phyloP scores from a whole-genome alignment of 169 alveolate genomes.

The Plasmodium relictum region DNA sequence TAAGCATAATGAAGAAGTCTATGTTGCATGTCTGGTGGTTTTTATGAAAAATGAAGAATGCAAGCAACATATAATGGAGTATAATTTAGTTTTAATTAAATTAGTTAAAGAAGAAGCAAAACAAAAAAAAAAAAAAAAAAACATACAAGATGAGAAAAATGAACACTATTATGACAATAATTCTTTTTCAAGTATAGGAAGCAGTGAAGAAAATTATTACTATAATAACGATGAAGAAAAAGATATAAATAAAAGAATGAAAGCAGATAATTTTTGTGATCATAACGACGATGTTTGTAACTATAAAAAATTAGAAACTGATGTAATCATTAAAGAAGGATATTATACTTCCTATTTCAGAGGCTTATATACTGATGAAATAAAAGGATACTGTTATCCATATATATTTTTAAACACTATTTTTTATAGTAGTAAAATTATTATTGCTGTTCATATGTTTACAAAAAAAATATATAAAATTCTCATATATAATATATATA shows the following conservation, averaged over 20 bases:
- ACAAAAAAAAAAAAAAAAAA: not conserved
- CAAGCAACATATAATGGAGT: slow-evolving; percentile 42
- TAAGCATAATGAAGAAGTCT: slow-evolving; percentile 22
- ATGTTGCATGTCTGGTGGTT: slow-evolving; percentile 46
- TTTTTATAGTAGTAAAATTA: slow-evolving; percentile 50
- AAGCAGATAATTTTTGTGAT: not conserved
- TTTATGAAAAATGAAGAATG: slow-evolving; percentile 28
- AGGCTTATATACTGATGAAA: slow-evolving; percentile 67
- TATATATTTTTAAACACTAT: slow-evolving; percentile 69
- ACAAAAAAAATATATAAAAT: slow-evolving; percentile 43
- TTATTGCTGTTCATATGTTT: slow-evolving; percentile 73
- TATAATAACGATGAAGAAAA: not conserved
- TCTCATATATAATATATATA: slow-evolving; percentile 20
- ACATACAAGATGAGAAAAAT: not conserved
- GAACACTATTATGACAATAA: not conserved
- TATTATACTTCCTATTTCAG: slow-evolving; percentile 32
- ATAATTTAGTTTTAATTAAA: slow-evolving; percentile 53
- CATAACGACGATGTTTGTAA: slow-evolving; percentile 25
- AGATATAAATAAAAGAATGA: not conserved
- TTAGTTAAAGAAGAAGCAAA: slow-evolving; percentile 38
- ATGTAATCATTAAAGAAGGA: slow-evolving; percentile 44
- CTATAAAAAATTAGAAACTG: slow-evolving; percentile 35
- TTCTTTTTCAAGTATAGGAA: too few species aligned
- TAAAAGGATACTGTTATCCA: slow-evolving; percentile 69
- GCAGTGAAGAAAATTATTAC: not conserved